Percentiles rank a stretch among this genome's conserved stretches.
Evolutionary conservation across 169 alveolate species (phyloP).

Genomic region (Plasmodium knowlesi): DNA sequence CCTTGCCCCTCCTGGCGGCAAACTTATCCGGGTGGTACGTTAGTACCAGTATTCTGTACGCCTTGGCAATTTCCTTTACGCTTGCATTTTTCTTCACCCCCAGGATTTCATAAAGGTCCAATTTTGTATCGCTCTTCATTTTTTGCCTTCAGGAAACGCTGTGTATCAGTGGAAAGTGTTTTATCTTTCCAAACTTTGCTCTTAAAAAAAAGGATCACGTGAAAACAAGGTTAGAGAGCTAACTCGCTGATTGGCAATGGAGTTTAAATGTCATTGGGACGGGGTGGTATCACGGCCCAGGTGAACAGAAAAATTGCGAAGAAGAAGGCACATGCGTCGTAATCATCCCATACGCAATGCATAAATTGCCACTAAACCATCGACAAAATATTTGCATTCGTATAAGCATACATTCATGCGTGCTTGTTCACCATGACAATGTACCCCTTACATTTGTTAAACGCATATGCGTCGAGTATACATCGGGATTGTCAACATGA

Average conservation of each 20-base stretch:
- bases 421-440: background rate
- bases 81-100: constrained; percentile 85
- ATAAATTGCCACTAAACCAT: background rate
- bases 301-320: background rate
- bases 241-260: background rate
- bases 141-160: background rate
- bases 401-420: background rate
- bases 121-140: constrained; percentile 58
- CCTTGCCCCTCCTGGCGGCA: constrained; percentile 16
- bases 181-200: background rate
- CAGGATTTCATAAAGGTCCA: constrained; percentile 82
- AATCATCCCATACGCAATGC: background rate
- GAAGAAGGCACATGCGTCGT: background rate
- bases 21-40: constrained; percentile 95
- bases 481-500: background rate
- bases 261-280: background rate
- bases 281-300: background rate
- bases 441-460: background rate
- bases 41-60: constrained; percentile 91
- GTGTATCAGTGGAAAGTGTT: too few relatives aligned
- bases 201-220: background rate
- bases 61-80: constrained; percentile 91
- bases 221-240: background rate
- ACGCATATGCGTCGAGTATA: background rate
- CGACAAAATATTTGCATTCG: background rate